Evolutionary conservation across 2,329 filamentous ascomycete genomes (phyloP).

Genomic region (Penicillium sp.): DNA sequence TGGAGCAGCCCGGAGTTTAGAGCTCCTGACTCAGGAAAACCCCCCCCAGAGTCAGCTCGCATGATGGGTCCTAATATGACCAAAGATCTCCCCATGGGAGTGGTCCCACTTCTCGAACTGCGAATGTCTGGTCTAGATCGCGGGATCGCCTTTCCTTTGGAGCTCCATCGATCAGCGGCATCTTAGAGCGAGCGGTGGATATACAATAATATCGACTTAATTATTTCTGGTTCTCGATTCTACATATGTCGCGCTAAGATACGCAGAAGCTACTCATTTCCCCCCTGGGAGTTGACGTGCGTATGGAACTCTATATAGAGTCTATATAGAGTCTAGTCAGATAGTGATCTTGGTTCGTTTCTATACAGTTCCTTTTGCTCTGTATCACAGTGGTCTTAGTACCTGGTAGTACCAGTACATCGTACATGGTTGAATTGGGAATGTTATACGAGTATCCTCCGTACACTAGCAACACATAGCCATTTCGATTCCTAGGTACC

Average conservation of each 20-base stretch:
- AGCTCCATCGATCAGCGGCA: neutral
- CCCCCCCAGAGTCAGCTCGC: neutral
- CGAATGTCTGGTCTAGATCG: slow-evolving; percentile 1
- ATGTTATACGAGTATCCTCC: neutral
- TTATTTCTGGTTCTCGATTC: neutral
- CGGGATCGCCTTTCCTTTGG: neutral
- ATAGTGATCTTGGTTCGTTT: neutral
- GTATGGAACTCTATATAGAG: neutral
- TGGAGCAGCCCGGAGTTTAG: neutral
- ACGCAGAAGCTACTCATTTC: neutral
- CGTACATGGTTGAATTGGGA: neutral
- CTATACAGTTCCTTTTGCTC: neutral
- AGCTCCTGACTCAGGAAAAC: neutral
- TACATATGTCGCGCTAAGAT: neutral
- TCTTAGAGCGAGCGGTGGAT: neutral
- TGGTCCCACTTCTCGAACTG: neutral
- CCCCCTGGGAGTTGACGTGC: neutral
- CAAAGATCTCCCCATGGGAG: neutral
- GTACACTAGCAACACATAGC: neutral
- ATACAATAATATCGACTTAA: too few relatives aligned
- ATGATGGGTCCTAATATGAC: neutral
- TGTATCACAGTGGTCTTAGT: neutral
- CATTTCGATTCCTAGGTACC: neutral
- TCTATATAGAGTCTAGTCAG: neutral
- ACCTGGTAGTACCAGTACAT: neutral